These are phyloP conservation scores for Ogataea parapolymorpha DNA, from an alignment of 805 yeast species.

Conservation along the genomic window DNA sequence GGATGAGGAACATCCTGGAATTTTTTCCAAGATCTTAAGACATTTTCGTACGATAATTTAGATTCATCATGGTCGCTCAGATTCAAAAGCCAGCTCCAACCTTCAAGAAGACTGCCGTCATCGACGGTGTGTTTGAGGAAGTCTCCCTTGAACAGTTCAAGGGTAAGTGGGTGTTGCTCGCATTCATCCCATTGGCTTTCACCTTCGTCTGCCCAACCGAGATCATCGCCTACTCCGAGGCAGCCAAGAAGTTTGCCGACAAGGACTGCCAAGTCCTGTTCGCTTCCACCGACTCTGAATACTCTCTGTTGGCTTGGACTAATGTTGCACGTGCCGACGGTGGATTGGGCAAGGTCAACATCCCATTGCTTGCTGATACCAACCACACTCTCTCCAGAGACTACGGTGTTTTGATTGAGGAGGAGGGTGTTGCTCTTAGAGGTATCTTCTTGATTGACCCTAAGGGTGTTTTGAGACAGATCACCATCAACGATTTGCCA, in stretches of 20 bases:
- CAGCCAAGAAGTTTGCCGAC: slow-evolving; percentile 82
- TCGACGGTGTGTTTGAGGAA: slow-evolving; percentile 95
- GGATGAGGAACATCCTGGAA: slow-evolving; percentile 1
- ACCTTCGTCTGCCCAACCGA: slow-evolving; percentile 99
- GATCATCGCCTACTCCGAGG: slow-evolving; percentile 97
- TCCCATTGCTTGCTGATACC: slow-evolving; percentile 95
- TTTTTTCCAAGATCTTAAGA: background rate
- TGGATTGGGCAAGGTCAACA: slow-evolving; percentile 93
- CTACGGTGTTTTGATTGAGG: slow-evolving; percentile 97
- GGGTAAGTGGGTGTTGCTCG: slow-evolving; percentile 97
- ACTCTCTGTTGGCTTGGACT: slow-evolving; percentile 97
- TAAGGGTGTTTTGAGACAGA: slow-evolving; percentile 89
- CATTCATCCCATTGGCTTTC: slow-evolving; percentile 98
- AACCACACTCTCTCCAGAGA: slow-evolving; percentile 92
- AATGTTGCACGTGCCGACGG: slow-evolving; percentile 95
- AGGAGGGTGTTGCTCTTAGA: slow-evolving; percentile 95
- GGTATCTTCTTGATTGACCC: slow-evolving; percentile 99
- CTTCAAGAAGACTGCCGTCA: slow-evolving; percentile 95
- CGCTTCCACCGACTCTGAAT: slow-evolving; percentile 98
- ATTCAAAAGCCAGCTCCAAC: slow-evolving; percentile 96
- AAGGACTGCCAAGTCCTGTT: slow-evolving; percentile 86
- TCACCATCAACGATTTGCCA: slow-evolving; percentile 97
- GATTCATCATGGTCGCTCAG: slow-evolving; percentile 69
- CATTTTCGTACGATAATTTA: background rate
- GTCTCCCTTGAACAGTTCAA: slow-evolving; percentile 90